Evolutionary conservation across 345 rosid genomes (phyloP).

Genomic region (Rhodamnia argentea): DNA sequence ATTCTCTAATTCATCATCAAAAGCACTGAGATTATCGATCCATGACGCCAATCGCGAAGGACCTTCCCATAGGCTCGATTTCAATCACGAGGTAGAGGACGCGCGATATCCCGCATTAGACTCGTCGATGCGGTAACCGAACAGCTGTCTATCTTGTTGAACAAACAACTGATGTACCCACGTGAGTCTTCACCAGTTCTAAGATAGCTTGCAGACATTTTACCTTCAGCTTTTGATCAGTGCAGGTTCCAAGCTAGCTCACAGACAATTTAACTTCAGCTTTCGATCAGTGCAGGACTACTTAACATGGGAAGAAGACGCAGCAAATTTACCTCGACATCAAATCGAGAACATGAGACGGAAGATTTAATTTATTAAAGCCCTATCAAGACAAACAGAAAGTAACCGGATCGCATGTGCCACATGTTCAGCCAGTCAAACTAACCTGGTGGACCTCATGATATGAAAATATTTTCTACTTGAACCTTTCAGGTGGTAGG

Average conservation of each 20-base stretch:
- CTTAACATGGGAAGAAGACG: too few relatives aligned
- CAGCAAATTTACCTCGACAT: not conserved
- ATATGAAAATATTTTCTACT: conserved; percentile 3
- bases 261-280: not conserved
- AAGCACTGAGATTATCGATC: not conserved
- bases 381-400: not conserved
- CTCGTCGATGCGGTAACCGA: not conserved
- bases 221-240: too few relatives aligned
- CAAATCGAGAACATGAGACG: not conserved
- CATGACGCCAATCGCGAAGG: not conserved
- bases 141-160: not conserved
- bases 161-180: not conserved
- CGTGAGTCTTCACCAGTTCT: not conserved
- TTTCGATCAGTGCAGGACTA: not conserved
- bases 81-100: not conserved
- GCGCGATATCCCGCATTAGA: not conserved
- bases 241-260: not conserved
- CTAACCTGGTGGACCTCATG: not conserved
- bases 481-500: not conserved
- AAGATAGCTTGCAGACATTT: too few relatives aligned
- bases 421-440: conserved; percentile 11
- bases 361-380: not conserved
- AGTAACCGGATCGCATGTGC: not conserved
- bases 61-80: not conserved
- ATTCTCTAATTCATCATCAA: not conserved